These are phyloP conservation scores for Tulasnella calospora DNA, from an alignment of 768 basidiomycete species.

Conservation along the genomic window DNA sequence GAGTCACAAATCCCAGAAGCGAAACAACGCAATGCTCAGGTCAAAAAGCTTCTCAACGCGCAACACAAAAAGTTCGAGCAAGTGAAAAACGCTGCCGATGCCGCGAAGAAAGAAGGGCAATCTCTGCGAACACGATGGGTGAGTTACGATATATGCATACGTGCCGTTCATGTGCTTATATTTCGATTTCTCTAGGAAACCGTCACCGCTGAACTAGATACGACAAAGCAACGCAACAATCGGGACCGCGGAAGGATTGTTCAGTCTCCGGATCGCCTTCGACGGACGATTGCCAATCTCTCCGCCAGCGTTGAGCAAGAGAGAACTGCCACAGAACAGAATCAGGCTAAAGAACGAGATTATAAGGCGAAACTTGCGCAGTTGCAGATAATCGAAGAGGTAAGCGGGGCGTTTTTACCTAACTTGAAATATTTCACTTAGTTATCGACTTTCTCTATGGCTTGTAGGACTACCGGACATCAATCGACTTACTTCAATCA, in stretches of 20 bases:
- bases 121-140: slow-evolving; percentile 61
- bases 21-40: slow-evolving; percentile 56
- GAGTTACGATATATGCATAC: slow-evolving; percentile 24
- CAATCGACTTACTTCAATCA: slow-evolving; percentile 69
- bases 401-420: slow-evolving; percentile 32
- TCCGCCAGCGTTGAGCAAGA: slow-evolving; percentile 61
- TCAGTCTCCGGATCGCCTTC: slow-evolving; percentile 86
- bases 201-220: slow-evolving; percentile 15
- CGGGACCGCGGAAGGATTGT: slow-evolving; percentile 73
- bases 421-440: background rate
- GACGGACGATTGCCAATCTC: slow-evolving; percentile 76
- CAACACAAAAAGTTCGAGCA: slow-evolving; percentile 37
- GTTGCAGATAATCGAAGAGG: slow-evolving; percentile 71
- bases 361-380: slow-evolving; percentile 68
- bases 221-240: slow-evolving; percentile 59
- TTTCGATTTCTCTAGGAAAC: background rate
- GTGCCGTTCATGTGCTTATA: background rate
- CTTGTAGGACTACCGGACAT: slow-evolving; percentile 61
- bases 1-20: slow-evolving; percentile 23
- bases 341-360: slow-evolving; percentile 72
- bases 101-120: slow-evolving; percentile 67
- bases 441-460: background rate
- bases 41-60: slow-evolving; percentile 37
- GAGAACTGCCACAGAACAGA: slow-evolving; percentile 56
- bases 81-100: slow-evolving; percentile 59